phyloP scores from a whole-genome alignment of 2,329 filamentous ascomycete species.

The Diaporthe destruens region DNA sequence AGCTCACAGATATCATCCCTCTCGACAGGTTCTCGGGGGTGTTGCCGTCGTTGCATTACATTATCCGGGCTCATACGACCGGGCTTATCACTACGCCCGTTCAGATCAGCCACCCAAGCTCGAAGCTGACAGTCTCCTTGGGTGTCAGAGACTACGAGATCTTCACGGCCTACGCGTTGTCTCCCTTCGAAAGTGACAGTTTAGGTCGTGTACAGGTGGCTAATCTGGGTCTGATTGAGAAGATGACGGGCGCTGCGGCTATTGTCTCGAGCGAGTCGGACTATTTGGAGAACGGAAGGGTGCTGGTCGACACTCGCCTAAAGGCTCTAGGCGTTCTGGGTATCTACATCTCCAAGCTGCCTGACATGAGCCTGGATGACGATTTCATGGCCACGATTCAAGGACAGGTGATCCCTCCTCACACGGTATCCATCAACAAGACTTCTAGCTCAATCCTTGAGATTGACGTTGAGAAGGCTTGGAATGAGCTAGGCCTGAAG shows the following conservation, averaged over 20 bases:
- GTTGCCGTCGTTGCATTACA: constrained; percentile 68
- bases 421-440: constrained; percentile 72
- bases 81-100: constrained; percentile 71
- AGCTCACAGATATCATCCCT: constrained; percentile 76
- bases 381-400: constrained; percentile 82
- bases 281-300: constrained; percentile 67
- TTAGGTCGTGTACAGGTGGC: constrained; percentile 66
- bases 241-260: constrained; percentile 91
- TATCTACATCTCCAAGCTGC: constrained; percentile 80
- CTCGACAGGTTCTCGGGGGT: constrained; percentile 81
- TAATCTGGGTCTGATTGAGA: constrained; percentile 82
- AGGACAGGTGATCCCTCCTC: constrained; percentile 74
- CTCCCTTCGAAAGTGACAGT: constrained; percentile 63
- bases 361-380: constrained; percentile 68
- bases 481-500: constrained; percentile 78
- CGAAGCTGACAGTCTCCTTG: constrained; percentile 73
- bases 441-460: constrained; percentile 73
- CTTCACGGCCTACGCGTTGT: constrained; percentile 78
- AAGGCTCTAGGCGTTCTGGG: constrained; percentile 85
- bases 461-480: constrained; percentile 82
- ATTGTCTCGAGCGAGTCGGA: constrained; percentile 73
- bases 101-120: constrained; percentile 55
- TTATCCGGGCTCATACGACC: constrained; percentile 79
- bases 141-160: constrained; percentile 82
- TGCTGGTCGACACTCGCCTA: constrained; percentile 76